phyloP scores from a whole-genome alignment of 768 basidiomycete genomes.

The Tubosaeta sp. region DNA sequence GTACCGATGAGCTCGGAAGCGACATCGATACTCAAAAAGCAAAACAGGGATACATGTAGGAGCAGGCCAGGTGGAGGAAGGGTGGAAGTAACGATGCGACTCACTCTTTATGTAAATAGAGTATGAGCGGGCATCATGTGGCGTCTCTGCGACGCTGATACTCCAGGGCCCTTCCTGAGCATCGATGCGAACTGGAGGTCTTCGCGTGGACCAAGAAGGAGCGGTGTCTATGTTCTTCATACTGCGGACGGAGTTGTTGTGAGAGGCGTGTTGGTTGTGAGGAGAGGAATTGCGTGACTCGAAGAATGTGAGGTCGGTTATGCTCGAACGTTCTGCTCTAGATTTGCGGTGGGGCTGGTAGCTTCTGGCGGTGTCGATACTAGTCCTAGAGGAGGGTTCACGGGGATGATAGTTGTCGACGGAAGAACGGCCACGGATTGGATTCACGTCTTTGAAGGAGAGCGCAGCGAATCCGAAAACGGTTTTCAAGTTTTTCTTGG shows the following conservation, averaged over 20 bases:
- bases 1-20: conserved; percentile 26
- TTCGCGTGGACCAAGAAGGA: conserved; percentile 38
- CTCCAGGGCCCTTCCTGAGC: conserved; percentile 81
- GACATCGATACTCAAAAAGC: conserved; percentile 22
- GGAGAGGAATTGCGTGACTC: conserved; percentile 29
- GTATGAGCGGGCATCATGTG: conserved; percentile 64
- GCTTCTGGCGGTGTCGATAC: conserved; percentile 41
- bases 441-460: conserved; percentile 35
- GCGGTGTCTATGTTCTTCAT: conserved; percentile 44
- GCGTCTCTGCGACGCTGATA: conserved; percentile 83
- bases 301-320: conserved; percentile 43
- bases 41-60: conserved; percentile 14
- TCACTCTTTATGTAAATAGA: conserved; percentile 89
- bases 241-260: conserved; percentile 31
- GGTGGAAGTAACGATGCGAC: conserved; percentile 31
- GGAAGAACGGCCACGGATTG: conserved; percentile 27
- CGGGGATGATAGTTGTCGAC: conserved; percentile 24
- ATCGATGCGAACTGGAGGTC: conserved; percentile 60
- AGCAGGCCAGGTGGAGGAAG: conserved; percentile 15
- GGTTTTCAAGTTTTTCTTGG: conserved; percentile 46
- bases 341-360: conserved; percentile 35
- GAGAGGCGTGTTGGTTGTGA: conserved; percentile 30
- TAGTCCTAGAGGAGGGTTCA: conserved; percentile 35
- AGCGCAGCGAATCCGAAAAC: conserved; percentile 42
- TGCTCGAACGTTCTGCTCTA: conserved; percentile 33